Conservation (phyloP, 1,139 yeast genomes). For the Keqinozyma sinolaborantium region DNA sequence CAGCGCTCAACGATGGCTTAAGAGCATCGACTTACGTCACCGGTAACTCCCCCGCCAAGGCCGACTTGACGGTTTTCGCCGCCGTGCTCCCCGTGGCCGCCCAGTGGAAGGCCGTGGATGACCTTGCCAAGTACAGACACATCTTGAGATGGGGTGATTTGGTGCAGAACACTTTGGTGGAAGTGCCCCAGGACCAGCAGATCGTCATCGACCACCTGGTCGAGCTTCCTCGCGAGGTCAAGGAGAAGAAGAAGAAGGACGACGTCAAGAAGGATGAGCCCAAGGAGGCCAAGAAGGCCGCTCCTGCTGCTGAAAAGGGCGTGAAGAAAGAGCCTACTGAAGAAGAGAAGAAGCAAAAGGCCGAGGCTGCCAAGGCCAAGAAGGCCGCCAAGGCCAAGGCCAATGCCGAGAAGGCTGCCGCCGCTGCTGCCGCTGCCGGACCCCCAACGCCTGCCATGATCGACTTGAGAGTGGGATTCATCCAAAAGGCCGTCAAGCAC, state of each 20-base stretch:
- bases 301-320: constrained; percentile 14
- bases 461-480: constrained; percentile 94
- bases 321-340: constrained; percentile 32
- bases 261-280: constrained; percentile 26
- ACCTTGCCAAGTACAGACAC: constrained; percentile 64
- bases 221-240: constrained; percentile 57
- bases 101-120: constrained; percentile 53
- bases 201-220: constrained; percentile 56
- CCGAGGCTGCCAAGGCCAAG: constrained; percentile 63
- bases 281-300: constrained; percentile 12
- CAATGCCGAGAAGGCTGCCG: constrained; percentile 55
- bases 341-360: constrained; percentile 60
- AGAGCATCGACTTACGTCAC: constrained; percentile 67
- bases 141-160: constrained; percentile 88
- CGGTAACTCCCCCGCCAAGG: constrained; percentile 60
- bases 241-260: constrained; percentile 45
- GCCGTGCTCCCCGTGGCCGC: constrained; percentile 58
- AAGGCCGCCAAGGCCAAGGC: constrained; percentile 76
- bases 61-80: constrained; percentile 69
- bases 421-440: constrained; percentile 52
- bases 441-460: constrained; percentile 79
- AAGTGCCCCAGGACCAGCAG: constrained; percentile 51
- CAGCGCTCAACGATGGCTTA: constrained; percentile 64
- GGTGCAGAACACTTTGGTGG: constrained; percentile 64
- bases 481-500: constrained; percentile 93